Conservation (phyloP, 2,329 filamentous ascomycete species). For the Sporothrix mexicana region DNA sequence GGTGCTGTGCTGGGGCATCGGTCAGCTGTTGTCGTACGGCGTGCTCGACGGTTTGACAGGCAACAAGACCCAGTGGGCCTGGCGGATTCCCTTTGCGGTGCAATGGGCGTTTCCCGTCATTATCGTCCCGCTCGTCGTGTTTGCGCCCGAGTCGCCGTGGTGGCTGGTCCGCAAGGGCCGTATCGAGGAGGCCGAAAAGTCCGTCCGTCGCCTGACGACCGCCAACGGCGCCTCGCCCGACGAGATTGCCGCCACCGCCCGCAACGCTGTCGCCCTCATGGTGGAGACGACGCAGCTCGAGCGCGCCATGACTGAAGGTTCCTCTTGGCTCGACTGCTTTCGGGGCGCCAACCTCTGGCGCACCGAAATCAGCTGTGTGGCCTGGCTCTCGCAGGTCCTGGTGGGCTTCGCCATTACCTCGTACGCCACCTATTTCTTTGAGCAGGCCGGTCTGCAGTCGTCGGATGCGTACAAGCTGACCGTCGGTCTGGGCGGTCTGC, state of each 20-base stretch:
- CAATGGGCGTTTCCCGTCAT: conserved; percentile 52
- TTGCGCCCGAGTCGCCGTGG: conserved; percentile 43
- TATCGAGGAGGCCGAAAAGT: conserved; percentile 49
- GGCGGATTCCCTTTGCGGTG: conserved; percentile 50
- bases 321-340: conserved; percentile 55
- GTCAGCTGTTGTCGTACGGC: conserved; percentile 40
- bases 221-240: conserved; percentile 61
- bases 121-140: conserved; percentile 36
- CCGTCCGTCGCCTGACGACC: conserved; percentile 53
- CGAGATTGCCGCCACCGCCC: conserved; percentile 48
- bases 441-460: conserved; percentile 51
- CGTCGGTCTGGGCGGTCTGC: conserved; percentile 52
- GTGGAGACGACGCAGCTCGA: conserved; percentile 59
- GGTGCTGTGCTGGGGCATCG: conserved; percentile 53
- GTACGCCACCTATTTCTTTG: conserved; percentile 52
- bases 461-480: conserved; percentile 48
- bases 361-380: conserved; percentile 51
- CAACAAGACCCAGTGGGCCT: conserved; percentile 35
- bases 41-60: conserved; percentile 40
- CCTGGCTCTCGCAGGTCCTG: conserved; percentile 52
- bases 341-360: conserved; percentile 54
- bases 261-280: conserved; percentile 25
- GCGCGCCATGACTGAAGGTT: conserved; percentile 59
- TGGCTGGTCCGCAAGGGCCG: conserved; percentile 54
- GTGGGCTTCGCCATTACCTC: conserved; percentile 45